Conservation (phyloP, 1,284 basidiomycete species). For the Sphaerobolus stellatus region DNA sequence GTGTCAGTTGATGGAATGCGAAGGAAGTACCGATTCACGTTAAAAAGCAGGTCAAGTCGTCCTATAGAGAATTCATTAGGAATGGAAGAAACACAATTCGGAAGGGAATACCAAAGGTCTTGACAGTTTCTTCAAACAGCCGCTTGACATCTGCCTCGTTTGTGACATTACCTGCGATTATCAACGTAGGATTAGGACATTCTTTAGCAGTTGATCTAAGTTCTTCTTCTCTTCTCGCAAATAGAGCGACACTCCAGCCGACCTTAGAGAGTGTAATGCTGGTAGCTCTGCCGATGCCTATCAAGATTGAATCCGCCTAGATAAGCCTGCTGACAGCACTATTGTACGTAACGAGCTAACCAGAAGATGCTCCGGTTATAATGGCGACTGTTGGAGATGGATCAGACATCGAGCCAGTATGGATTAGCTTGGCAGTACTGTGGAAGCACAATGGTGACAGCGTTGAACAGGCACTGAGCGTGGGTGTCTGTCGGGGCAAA, state of each 20-base stretch:
- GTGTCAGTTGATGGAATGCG: not conserved
- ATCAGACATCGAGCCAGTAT: too few relatives aligned
- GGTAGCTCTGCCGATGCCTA: constrained; percentile 51
- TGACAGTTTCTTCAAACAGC: constrained; percentile 57
- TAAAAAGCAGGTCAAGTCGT: constrained; percentile 76
- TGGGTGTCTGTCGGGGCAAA: too few relatives aligned
- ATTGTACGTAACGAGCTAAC: constrained; percentile 15
- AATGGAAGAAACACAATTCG: not conserved
- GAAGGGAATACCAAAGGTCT: constrained; percentile 53
- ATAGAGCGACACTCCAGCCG: constrained; percentile 61
- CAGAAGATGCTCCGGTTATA: constrained; percentile 36
- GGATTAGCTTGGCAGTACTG: too few relatives aligned
- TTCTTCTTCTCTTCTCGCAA: constrained; percentile 53
- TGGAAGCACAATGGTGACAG: too few relatives aligned
- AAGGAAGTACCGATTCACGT: constrained; percentile 46
- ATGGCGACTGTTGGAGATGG: too few relatives aligned
- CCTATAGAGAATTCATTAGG: too few relatives aligned
- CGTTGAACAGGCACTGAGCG: too few relatives aligned
- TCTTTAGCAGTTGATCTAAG: constrained; percentile 56
- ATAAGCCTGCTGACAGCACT: too few relatives aligned
- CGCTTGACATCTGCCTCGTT: constrained; percentile 56
- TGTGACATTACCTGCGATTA: constrained; percentile 62
- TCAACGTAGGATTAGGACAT: constrained; percentile 44
- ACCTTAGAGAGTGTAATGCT: constrained; percentile 53
- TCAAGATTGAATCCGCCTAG: not conserved